Percentiles rank a stretch among this genome's conserved stretches.
phyloP scores from a whole-genome alignment of 2,329 filamentous ascomycete species.

The Verticillium klebahnii region DNA sequence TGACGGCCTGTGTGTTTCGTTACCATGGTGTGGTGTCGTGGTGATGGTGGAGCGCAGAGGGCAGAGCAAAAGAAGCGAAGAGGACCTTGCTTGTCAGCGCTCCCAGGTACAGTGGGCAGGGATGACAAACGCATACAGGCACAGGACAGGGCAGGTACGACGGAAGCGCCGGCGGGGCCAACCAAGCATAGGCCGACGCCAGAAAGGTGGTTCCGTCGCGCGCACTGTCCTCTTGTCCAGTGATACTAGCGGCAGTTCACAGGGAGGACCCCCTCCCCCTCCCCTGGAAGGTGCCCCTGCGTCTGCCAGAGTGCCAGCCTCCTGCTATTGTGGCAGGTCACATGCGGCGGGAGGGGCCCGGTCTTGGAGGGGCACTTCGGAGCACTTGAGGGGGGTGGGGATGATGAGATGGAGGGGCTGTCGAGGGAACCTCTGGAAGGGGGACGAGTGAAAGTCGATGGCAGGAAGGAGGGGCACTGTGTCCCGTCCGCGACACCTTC shows the following conservation, averaged over 20 bases:
- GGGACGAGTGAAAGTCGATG: background rate
- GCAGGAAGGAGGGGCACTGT: background rate
- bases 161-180: background rate
- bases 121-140: background rate
- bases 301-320: slow-evolving; percentile 1
- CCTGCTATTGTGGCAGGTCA: background rate
- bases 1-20: background rate
- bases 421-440: background rate
- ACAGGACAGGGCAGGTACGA: background rate
- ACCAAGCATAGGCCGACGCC: background rate
- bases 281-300: background rate
- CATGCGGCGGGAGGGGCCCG: background rate
- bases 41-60: background rate
- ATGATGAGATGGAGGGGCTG: background rate
- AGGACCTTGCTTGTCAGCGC: background rate
- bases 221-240: background rate
- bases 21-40: background rate
- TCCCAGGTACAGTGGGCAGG: background rate
- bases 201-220: background rate
- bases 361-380: too few species aligned
- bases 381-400: too few species aligned
- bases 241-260: slow-evolving; percentile 3
- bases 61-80: background rate
- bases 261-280: background rate
- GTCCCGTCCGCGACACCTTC: background rate